Evolutionary conservation across 2,329 filamentous ascomycete genomes (phyloP).

Genomic region (Xylariaceae sp.): DNA sequence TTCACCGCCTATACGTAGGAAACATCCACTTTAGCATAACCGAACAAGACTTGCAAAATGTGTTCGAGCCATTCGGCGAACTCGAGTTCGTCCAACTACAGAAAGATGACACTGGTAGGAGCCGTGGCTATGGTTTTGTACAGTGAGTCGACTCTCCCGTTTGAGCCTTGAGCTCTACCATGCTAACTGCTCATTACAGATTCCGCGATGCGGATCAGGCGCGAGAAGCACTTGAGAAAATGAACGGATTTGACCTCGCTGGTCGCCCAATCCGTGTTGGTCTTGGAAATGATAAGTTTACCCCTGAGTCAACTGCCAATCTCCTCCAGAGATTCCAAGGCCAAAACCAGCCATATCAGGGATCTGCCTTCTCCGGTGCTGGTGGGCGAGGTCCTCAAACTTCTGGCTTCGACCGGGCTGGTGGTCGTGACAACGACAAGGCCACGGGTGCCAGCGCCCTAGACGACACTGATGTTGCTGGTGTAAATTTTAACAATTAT

Average conservation of each 20-base stretch:
- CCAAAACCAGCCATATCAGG: constrained; percentile 73
- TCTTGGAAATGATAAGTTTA: constrained; percentile 99
- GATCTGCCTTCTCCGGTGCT: constrained; percentile 84
- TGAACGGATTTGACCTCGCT: constrained; percentile 98
- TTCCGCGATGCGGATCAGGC: constrained; percentile 88
- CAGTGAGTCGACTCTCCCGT: constrained; percentile 61
- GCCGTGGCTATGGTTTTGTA: constrained; percentile 95
- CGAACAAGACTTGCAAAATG: constrained; percentile 88
- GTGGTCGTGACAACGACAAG: constrained; percentile 84
- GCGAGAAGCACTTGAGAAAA: constrained; percentile 92
- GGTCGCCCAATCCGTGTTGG: constrained; percentile 96
- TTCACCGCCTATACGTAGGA: constrained; percentile 96
- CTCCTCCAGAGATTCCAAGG: constrained; percentile 87
- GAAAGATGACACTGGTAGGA: constrained; percentile 86
- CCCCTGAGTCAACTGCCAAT: constrained; percentile 90
- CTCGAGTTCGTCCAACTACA: constrained; percentile 97
- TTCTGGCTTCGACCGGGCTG: constrained; percentile 85
- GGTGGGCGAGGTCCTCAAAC: constrained; percentile 81
- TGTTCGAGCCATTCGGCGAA: constrained; percentile 96
- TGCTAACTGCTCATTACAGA: constrained; percentile 46
- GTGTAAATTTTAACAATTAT: constrained; percentile 99
- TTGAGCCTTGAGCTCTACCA: not conserved
- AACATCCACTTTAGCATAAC: constrained; percentile 99
- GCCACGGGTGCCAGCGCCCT: constrained; percentile 86
- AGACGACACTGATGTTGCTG: constrained; percentile 94